A percentile compares a stretch with the other conserved stretches of the same genome.
These are phyloP conservation scores for Senna siamea DNA, from an alignment of 306 rosid species.

Conservation along the genomic window DNA sequence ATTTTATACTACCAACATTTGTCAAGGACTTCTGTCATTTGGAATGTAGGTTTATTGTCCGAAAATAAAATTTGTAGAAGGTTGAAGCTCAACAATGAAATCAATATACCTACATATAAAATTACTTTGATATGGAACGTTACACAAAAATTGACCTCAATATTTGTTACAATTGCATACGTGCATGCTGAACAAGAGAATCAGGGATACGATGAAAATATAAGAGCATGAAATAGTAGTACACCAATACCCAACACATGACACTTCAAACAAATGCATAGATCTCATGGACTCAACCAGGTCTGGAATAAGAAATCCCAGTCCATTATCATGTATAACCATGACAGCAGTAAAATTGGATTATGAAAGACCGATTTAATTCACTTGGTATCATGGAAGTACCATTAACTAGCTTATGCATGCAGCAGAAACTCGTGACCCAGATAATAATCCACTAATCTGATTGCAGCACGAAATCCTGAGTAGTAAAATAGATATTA, in stretches of 20 bases:
- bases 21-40: no score
- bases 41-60: no score
- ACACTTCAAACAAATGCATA: background rate
- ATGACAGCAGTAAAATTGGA: constrained; percentile 34
- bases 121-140: constrained; percentile 30
- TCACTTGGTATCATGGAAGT: constrained; percentile 18
- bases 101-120: background rate
- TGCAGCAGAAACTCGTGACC: constrained; percentile 29
- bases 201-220: constrained; percentile 11
- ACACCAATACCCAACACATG: constrained; percentile 24
- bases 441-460: constrained; percentile 15
- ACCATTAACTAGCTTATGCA: constrained; percentile 20
- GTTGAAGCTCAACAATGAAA: background rate
- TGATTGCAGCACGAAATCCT: constrained; percentile 40
- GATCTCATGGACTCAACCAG: constrained; percentile 22
- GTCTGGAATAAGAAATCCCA: constrained; percentile 30
- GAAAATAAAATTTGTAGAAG: no score
- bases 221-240: background rate
- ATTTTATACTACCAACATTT: no score
- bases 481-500: constrained; percentile 26
- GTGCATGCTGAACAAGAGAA: constrained; percentile 31
- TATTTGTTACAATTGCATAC: constrained; percentile 29
- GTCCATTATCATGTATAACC: constrained; percentile 21
- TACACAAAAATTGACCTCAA: constrained; percentile 29
- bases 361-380: constrained; percentile 13